phyloP scores from a whole-genome alignment of 192 early-diverging fungal species.

The Spinellus fusiger region DNA sequence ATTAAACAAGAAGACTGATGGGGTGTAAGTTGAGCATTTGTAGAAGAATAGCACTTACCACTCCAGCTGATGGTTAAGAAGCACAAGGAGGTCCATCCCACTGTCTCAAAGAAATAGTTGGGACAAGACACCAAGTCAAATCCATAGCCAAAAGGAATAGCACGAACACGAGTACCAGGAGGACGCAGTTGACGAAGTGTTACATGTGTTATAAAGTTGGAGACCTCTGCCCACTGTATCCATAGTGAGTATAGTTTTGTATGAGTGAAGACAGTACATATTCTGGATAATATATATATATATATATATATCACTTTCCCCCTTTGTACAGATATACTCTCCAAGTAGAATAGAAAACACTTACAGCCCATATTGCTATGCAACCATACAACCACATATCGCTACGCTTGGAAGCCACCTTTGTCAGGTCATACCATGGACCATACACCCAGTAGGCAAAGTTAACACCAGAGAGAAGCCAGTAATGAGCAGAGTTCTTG shows the following conservation, averaged over 20 bases:
- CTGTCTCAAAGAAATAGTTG: conserved; percentile 89
- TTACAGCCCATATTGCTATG: conserved; percentile 54
- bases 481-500: conserved; percentile 95
- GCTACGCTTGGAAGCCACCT: conserved; percentile 36
- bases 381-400: conserved; percentile 34
- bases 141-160: conserved; percentile 89
- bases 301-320: too few relatives aligned
- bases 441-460: conserved; percentile 86
- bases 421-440: conserved; percentile 62
- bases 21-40: not conserved
- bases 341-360: conserved; percentile 8
- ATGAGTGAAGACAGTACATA: too few relatives aligned
- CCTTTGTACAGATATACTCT: too few relatives aligned
- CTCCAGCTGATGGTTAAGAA: conserved; percentile 66
- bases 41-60: conserved; percentile 27
- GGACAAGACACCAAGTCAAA: conserved; percentile 87
- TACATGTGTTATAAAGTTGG: conserved; percentile 79
- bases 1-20: conserved; percentile 55
- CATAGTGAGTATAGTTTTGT: not conserved
- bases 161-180: conserved; percentile 75
- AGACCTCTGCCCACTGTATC: conserved; percentile 71
- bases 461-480: conserved; percentile 78
- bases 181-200: conserved; percentile 90
- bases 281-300: too few relatives aligned
- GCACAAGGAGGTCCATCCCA: conserved; percentile 74